These are phyloP conservation scores for Lactifluus rugatus DNA, from an alignment of 768 basidiomycete genomes.

Conservation along the genomic window DNA sequence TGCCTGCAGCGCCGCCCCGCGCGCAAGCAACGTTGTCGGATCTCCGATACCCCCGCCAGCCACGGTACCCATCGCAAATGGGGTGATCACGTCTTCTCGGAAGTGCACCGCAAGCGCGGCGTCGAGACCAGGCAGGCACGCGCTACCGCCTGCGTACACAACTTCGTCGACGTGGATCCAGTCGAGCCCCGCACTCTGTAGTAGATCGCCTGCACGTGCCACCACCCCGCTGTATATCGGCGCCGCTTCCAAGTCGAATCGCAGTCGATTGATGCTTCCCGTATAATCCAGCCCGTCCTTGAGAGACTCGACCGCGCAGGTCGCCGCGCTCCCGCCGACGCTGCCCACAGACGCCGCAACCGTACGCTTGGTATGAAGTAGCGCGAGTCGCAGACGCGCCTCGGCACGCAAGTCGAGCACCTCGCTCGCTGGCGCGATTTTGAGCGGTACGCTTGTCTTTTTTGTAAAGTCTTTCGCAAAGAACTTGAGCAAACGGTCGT, in stretches of 20 bases:
- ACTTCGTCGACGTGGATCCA: conserved; percentile 66
- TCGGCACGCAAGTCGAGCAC: conserved; percentile 71
- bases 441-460: conserved; percentile 75
- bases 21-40: conserved; percentile 66
- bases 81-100: conserved; percentile 50
- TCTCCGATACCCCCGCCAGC: conserved; percentile 67
- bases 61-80: conserved; percentile 57
- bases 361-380: conserved; percentile 92
- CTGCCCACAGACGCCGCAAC: conserved; percentile 64
- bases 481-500: conserved; percentile 76
- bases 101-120: conserved; percentile 48
- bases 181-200: conserved; percentile 44
- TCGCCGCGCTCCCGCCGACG: conserved; percentile 48
- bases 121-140: conserved; percentile 66
- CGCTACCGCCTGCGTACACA: conserved; percentile 69
- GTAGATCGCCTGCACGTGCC: conserved; percentile 41
- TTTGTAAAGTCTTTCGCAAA: conserved; percentile 96
- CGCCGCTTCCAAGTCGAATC: conserved; percentile 38
- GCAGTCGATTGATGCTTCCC: conserved; percentile 49
- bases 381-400: conserved; percentile 85
- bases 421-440: conserved; percentile 50
- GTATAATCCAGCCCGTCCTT: conserved; percentile 92
- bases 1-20: conserved; percentile 72
- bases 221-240: conserved; percentile 51
- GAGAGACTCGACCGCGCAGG: conserved; percentile 86